A percentile compares a stretch with the other conserved stretches of the same genome.
Conservation (phyloP, 2,329 filamentous ascomycete genomes). For the Beauveria sp. region DNA sequence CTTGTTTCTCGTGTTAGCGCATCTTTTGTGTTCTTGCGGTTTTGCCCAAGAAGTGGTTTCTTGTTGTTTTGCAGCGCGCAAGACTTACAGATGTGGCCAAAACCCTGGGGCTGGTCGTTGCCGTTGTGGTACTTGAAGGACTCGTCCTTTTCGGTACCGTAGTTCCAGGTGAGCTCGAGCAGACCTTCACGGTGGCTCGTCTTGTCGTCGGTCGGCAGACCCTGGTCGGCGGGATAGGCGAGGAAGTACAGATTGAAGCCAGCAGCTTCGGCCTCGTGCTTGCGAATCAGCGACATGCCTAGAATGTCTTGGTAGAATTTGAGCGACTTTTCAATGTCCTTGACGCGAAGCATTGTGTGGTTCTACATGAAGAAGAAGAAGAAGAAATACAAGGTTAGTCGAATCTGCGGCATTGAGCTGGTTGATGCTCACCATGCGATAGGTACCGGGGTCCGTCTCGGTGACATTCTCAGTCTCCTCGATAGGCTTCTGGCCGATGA, state of each 20-base stretch:
- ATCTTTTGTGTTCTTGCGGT: neutral
- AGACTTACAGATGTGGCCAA: conserved; percentile 78
- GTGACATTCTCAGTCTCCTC: conserved; percentile 66
- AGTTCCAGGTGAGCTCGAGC: conserved; percentile 82
- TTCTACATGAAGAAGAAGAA: conserved; percentile 46
- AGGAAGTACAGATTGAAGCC: conserved; percentile 92
- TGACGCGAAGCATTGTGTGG: conserved; percentile 93
- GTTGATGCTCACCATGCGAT: conserved; percentile 53
- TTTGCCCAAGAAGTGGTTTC: neutral
- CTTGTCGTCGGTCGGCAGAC: conserved; percentile 42
- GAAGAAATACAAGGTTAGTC: neutral
- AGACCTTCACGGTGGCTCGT: conserved; percentile 70
- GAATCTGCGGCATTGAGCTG: too few relatives aligned
- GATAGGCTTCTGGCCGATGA: conserved; percentile 64
- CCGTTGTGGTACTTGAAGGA: conserved; percentile 85
- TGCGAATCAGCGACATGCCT: conserved; percentile 79
- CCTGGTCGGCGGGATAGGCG: conserved; percentile 60
- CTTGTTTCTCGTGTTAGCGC: conserved; percentile 28
- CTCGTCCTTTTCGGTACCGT: conserved; percentile 77
- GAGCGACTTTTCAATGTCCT: conserved; percentile 65
- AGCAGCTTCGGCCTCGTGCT: conserved; percentile 58
- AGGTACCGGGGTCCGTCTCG: conserved; percentile 65
- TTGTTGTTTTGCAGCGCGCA: neutral
- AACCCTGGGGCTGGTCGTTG: conserved; percentile 85
- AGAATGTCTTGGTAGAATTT: conserved; percentile 79